Percentiles rank a stretch among this genome's conserved stretches.
These are phyloP conservation scores for Sclerotinia borealis DNA, from an alignment of 2,329 filamentous ascomycete species.

Conservation along the genomic window DNA sequence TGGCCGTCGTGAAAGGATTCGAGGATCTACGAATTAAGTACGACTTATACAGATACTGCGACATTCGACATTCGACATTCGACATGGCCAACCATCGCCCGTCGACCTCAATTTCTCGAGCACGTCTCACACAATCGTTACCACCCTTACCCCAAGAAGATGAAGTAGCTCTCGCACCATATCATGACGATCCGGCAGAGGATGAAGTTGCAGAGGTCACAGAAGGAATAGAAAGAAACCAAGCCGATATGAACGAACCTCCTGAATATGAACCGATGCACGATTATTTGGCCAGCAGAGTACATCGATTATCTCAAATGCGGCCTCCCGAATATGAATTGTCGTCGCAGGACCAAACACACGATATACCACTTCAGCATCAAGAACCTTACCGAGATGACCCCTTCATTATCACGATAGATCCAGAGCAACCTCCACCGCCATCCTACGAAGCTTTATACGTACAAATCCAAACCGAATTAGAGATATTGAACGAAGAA, in stretches of 20 bases:
- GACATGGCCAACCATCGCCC: constrained; percentile 20
- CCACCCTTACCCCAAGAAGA: constrained; percentile 22
- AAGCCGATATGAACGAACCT: constrained; percentile 13
- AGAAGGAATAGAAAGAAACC: neutral
- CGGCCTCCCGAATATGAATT: neutral
- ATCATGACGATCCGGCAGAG: constrained; percentile 25
- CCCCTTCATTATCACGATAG: constrained; percentile 26
- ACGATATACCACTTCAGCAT: constrained; percentile 8
- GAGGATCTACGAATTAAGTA: constrained; percentile 4
- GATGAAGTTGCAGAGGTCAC: constrained; percentile 12
- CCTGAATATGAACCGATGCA: constrained; percentile 30
- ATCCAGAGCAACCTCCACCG: constrained; percentile 20
- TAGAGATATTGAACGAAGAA: constrained; percentile 19
- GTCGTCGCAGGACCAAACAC: neutral
- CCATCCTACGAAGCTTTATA: constrained; percentile 26
- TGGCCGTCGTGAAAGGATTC: constrained; percentile 4
- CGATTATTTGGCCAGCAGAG: constrained; percentile 25
- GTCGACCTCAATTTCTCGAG: constrained; percentile 18
- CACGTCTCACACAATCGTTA: constrained; percentile 22
- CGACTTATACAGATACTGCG: neutral
- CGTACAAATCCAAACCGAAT: constrained; percentile 18
- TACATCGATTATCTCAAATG: constrained; percentile 13
- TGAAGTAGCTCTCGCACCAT: constrained; percentile 15
- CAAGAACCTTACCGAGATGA: constrained; percentile 28
- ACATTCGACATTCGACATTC: neutral